A percentile compares a stretch with the other conserved stretches of the same genome.
These are phyloP conservation scores for Linnemannia elongata DNA, from an alignment of 192 early-diverging fungal species.

Conservation along the genomic window DNA sequence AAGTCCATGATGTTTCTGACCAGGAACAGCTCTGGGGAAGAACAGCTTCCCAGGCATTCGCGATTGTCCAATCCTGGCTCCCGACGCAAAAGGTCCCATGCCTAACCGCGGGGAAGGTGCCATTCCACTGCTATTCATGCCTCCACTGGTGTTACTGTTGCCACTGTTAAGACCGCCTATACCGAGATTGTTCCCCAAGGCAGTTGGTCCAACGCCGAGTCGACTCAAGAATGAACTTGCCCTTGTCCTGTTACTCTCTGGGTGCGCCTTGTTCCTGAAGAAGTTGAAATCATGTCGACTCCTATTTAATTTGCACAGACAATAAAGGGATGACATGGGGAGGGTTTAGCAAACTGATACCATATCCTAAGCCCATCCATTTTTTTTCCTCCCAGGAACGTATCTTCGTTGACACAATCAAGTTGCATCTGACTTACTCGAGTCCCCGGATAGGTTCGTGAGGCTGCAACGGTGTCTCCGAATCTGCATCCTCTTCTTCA, in stretches of 20 bases:
- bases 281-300: slow-evolving; percentile 56
- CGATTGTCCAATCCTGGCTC: slow-evolving; percentile 15
- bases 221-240: slow-evolving; percentile 37
- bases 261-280: slow-evolving; percentile 47
- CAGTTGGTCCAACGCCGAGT: slow-evolving; percentile 23
- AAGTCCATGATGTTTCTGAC: not conserved
- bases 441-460: slow-evolving; percentile 47
- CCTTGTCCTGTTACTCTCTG: slow-evolving; percentile 22
- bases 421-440: slow-evolving; percentile 14
- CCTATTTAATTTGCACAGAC: slow-evolving; percentile 18
- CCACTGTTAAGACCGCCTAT: not conserved
- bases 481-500: slow-evolving; percentile 46
- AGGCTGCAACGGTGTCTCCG: slow-evolving; percentile 49
- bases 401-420: not conserved
- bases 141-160: not conserved
- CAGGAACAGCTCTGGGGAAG: slow-evolving; percentile 19
- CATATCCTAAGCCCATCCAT: not conserved
- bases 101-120: slow-evolving; percentile 34
- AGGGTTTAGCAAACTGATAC: not conserved
- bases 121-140: not conserved
- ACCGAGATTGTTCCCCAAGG: not conserved
- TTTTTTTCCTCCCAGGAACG: not conserved
- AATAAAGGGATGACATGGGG: not conserved
- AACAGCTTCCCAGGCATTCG: slow-evolving; percentile 33
- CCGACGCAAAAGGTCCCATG: slow-evolving; percentile 38